These are phyloP conservation scores for Cymbidium sinense DNA, from an alignment of 106 monocot species.

Conservation along the genomic window DNA sequence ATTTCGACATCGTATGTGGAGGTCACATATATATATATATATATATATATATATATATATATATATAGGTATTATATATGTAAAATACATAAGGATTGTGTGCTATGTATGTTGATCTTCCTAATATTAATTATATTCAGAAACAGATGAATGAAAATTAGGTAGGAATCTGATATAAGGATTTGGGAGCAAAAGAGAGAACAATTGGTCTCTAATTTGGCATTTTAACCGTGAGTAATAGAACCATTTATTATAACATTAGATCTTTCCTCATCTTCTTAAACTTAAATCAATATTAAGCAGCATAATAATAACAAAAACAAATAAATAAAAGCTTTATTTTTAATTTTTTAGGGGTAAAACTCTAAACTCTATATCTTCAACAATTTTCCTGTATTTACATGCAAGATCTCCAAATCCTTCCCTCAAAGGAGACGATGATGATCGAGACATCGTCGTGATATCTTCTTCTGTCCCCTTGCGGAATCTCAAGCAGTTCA, in stretches of 20 bases:
- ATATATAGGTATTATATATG: no score
- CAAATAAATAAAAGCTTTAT: neutral
- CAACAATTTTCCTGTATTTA: constrained; percentile 22
- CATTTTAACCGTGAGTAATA: neutral
- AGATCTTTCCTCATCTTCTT: neutral
- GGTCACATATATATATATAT: no score
- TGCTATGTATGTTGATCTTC: no score
- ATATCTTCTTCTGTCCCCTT: constrained; percentile 71
- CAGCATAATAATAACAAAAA: neutral
- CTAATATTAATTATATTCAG: no score
- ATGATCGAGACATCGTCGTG: constrained; percentile 87
- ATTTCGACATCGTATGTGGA: no score
- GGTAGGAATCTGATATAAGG: neutral
- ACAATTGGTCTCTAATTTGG: neutral
- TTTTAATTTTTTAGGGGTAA: neutral
- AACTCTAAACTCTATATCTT: constrained; percentile 3
- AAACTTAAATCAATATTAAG: neutral
- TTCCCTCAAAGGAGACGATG: constrained; percentile 76
- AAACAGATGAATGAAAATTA: no score
- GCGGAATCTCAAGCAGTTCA: constrained; percentile 81
- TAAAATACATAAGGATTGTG: no score
- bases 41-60: no score
- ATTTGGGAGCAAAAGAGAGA: neutral
- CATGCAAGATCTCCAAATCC: constrained; percentile 76
- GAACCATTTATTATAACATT: constrained; percentile 5